Evolutionary conservation across 495 filamentous ascomycete genomes (phyloP).

Genomic region (Patellaria atrata): DNA sequence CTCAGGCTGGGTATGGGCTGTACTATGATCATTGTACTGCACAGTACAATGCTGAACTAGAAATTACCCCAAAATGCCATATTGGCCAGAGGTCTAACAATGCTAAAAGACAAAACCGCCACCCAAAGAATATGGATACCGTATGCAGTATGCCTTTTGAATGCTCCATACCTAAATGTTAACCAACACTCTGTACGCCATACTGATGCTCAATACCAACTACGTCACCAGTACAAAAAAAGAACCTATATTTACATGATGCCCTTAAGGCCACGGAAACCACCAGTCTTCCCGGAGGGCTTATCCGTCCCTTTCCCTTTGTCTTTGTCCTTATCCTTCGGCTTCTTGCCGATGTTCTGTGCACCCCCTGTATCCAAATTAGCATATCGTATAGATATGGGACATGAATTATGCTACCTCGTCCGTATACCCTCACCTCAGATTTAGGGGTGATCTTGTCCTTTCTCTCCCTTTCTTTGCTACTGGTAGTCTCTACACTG

Average conservation of each 20-base stretch:
- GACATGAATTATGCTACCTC: slow-evolving; percentile 20
- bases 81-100: no score
- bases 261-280: slow-evolving; percentile 18
- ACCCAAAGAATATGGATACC: no score
- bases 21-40: no score
- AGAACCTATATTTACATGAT: slow-evolving; percentile 11
- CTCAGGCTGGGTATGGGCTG: no score
- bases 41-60: no score
- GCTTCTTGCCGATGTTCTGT: slow-evolving; percentile 26
- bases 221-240: no score
- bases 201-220: no score
- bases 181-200: no score
- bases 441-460: slow-evolving; percentile 23
- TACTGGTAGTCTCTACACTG: slow-evolving; percentile 13
- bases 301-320: slow-evolving; percentile 8
- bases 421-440: slow-evolving; percentile 25
- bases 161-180: no score
- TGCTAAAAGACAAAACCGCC: no score
- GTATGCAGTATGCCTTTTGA: no score
- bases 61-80: no score
- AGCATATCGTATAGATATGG: slow-evolving; percentile 1
- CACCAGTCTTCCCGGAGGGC: slow-evolving; percentile 15
- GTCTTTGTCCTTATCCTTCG: slow-evolving; percentile 22
- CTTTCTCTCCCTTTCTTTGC: slow-evolving; percentile 18
- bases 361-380: slow-evolving; percentile 23